These are phyloP conservation scores for Colletotrichum zoysiae DNA, from an alignment of 2,329 filamentous ascomycete genomes.

Conservation along the genomic window DNA sequence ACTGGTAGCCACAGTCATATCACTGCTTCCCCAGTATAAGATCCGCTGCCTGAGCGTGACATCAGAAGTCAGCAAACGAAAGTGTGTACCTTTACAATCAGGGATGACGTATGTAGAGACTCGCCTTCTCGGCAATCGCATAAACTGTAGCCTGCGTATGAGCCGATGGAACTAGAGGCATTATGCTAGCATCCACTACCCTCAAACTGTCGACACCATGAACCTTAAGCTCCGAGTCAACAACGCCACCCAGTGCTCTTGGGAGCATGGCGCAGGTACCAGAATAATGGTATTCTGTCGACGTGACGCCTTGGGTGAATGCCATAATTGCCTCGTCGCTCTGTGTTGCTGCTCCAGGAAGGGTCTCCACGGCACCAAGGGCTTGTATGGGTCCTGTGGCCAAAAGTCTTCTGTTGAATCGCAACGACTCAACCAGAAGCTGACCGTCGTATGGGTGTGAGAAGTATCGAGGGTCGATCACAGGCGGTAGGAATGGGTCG, in stretches of 20 bases:
- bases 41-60: not conserved
- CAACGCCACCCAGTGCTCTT: slow-evolving; percentile 46
- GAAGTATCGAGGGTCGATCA: slow-evolving; percentile 29
- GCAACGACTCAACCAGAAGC: slow-evolving; percentile 40
- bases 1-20: not conserved
- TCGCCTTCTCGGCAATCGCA: slow-evolving; percentile 41
- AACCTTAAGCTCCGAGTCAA: slow-evolving; percentile 46
- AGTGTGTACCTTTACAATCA: not conserved
- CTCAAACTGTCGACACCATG: slow-evolving; percentile 45
- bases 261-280: slow-evolving; percentile 48
- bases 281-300: slow-evolving; percentile 43
- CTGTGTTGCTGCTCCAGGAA: slow-evolving; percentile 43
- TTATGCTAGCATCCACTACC: slow-evolving; percentile 43
- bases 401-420: slow-evolving; percentile 19
- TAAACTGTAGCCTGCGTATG: slow-evolving; percentile 42
- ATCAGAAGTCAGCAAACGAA: not conserved
- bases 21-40: not conserved
- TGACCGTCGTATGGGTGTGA: slow-evolving; percentile 29
- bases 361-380: slow-evolving; percentile 32
- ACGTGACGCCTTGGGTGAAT: slow-evolving; percentile 8
- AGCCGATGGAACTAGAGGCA: slow-evolving; percentile 41
- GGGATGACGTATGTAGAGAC: not conserved
- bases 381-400: slow-evolving; percentile 26
- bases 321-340: slow-evolving; percentile 13
- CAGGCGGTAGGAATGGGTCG: slow-evolving; percentile 48